Evolutionary conservation across 495 filamentous ascomycete genomes (phyloP).

Genomic region (Letharia columbiana): DNA sequence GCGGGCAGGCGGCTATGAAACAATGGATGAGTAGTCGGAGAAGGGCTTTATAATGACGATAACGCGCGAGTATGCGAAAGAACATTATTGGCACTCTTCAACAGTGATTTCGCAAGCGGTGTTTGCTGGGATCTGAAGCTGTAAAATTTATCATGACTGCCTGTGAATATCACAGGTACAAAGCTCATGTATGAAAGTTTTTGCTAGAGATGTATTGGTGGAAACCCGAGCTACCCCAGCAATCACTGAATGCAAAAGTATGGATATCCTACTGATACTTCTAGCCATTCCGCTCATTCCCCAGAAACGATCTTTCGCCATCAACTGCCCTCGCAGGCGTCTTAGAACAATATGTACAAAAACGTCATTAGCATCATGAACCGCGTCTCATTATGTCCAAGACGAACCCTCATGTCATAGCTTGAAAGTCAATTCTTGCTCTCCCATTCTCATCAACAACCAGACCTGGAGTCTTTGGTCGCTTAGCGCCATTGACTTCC

Average conservation of each 20-base stretch:
- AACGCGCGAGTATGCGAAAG: not conserved
- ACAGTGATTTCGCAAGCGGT: not conserved
- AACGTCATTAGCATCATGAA: not conserved
- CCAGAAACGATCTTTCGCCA: not conserved
- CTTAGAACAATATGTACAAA: constrained; percentile 9
- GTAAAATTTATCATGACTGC: not conserved
- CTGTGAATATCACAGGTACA: not conserved
- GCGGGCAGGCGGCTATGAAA: not conserved
- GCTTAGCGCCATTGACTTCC: not conserved
- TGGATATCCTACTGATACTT: not conserved
- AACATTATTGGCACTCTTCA: not conserved
- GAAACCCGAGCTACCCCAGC: not conserved
- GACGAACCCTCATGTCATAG: not conserved
- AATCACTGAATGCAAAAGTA: not conserved
- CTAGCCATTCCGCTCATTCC: not conserved
- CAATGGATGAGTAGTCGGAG: not conserved
- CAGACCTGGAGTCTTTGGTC: constrained; percentile 2
- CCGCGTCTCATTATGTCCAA: not conserved
- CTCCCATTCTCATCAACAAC: constrained; percentile 8
- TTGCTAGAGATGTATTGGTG: not conserved
- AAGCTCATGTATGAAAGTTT: not conserved
- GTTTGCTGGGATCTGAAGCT: not conserved
- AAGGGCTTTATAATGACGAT: constrained; percentile 1
- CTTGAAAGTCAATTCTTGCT: constrained; percentile 11
- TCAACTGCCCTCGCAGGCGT: not conserved